Evolutionary conservation across 139 green algal genomes (phyloP), one percentile per base, ranked within the genome.

Genomic region (Eudorina sp.): DNA sequence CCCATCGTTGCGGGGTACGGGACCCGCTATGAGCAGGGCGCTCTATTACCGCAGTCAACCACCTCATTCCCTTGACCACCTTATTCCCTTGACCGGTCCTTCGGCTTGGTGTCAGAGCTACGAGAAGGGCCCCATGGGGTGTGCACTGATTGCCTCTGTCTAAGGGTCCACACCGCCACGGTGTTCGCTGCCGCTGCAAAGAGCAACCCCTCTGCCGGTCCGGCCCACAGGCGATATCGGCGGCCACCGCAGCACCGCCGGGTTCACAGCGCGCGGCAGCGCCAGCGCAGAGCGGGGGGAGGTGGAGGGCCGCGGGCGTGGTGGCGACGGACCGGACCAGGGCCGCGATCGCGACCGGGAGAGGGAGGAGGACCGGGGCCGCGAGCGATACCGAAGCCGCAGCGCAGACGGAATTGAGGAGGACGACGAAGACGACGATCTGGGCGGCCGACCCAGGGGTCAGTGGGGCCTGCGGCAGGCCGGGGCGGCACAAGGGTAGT

Each of bases 381-480:
- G 68, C 14, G 31, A 45, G 25, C 45, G 41, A 4, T 18, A 46
- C 21, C 72, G 43, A 21, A 21, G 72, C 41, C 43, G 72, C 25
- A 55, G 72, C 72, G n/a, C 23, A 21, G 69, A 36, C 53, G 6
- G 21, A 0, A 43, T 53, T 43, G 41, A 53, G 31, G 66, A 66
- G 38, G 82, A 53, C 21, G 45, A 79, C 9, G 36, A 53, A 31
- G 48, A 78, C 18, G 66, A 80, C 0, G 53, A 78, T 1, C 18
- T 60, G 38, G 45, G 53, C 36, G 58, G 80, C 34, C 58, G 41
- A 76, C 53, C 77, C 25, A 73, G 53, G 34, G 77, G 53, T 70
- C 43, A 66, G 75, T 79, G 55, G 55, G 55, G 55, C 18, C 55
- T n/a, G 18, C 18, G 55, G 55, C n/a, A n/a, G n/a, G n/a, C n/a